Base-by-base conservation (phyloP, 768 basidiomycete species). In the Russula sp. region DNA sequence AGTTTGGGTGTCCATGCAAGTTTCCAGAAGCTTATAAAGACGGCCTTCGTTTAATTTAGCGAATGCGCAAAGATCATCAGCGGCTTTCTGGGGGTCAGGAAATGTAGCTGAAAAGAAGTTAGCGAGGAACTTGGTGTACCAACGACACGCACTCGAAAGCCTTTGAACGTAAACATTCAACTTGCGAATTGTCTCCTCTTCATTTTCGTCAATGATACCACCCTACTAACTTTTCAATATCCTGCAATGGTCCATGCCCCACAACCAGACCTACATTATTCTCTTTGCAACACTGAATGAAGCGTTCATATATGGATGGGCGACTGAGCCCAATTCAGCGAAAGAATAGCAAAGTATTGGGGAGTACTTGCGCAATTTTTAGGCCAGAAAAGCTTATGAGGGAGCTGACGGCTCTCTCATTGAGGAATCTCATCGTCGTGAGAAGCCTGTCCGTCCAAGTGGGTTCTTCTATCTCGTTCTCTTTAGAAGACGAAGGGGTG, bases 381-480 rank as follows among this genome's bases (percentile, higher is more conserved):
- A 98, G 70, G 6, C 84, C 82, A 6, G 86, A 83, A 61, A 94
- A 71, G 10, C 71, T 72, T 13, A 92, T 70, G 32, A 98, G 70
- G 0, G 82, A 77, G 55, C 80, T 81, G 55, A 83, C 77, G 0
- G 82, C 79, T 37, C 78, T 78, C 14, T 85, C 83, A 53, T 87
- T 76, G 9, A 98, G 75, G 67, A 80, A 80, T 40, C 79, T 78
- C 83, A 94, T 86, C 0, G 86, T 85, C 44, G 80, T 79, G 16
- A 98, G 77, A 40, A 97, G 72, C 22, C 87, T 79, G 69, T 97
- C 94, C 0, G 90, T 90, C 95, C 95, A 98, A 0, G 82, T 81
- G 0, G 75, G 78, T 69, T 96, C 94, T 65, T 95, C 92, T 3
- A 87, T 75, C 34, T 89, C 88, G 35, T 72, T 73, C 4, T 72